Conservation (phyloP, 1,139 yeast species). For the Meyerozyma smithsonii region DNA sequence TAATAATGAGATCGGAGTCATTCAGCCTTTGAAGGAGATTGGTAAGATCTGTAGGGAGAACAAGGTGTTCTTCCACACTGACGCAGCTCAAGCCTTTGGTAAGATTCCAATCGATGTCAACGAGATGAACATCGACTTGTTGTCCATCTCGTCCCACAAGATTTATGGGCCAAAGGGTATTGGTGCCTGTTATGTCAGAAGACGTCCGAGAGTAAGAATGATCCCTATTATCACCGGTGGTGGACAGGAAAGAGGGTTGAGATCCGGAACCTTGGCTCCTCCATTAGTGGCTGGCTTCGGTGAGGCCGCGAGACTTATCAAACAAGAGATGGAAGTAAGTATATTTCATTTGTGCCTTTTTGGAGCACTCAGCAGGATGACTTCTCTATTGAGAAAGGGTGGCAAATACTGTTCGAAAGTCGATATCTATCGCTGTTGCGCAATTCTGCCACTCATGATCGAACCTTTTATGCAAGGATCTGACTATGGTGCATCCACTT, state of each 20-base stretch:
- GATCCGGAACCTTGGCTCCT: conserved; percentile 96
- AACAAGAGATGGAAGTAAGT: conserved; percentile 54
- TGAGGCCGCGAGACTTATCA: conserved; percentile 88
- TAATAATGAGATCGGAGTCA: conserved; percentile 95
- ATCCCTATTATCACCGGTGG: conserved; percentile 97
- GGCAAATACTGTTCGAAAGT: neutral
- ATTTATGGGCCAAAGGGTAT: conserved; percentile 98
- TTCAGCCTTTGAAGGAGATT: conserved; percentile 93
- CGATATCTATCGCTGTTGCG: conserved; percentile 8
- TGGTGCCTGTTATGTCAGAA: conserved; percentile 92
- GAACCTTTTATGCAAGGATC: conserved; percentile 20
- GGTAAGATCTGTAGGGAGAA: conserved; percentile 81
- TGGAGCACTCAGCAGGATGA: neutral
- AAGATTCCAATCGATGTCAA: conserved; percentile 91
- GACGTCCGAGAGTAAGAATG: conserved; percentile 97
- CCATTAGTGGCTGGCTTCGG: conserved; percentile 96
- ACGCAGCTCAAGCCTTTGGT: conserved; percentile 97
- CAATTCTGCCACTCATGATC: conserved; percentile 6
- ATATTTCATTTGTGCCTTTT: conserved; percentile 6
- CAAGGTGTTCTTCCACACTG: conserved; percentile 97
- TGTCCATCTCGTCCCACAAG: conserved; percentile 94
- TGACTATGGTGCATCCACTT: conserved; percentile 9
- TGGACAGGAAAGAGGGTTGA: conserved; percentile 97
- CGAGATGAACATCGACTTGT: conserved; percentile 83
- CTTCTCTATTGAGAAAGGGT: conserved; percentile 1